A percentile compares a stretch with the other conserved stretches of the same genome.
Conservation (phyloP, 768 basidiomycete genomes). For the Ramaria rubella region DNA sequence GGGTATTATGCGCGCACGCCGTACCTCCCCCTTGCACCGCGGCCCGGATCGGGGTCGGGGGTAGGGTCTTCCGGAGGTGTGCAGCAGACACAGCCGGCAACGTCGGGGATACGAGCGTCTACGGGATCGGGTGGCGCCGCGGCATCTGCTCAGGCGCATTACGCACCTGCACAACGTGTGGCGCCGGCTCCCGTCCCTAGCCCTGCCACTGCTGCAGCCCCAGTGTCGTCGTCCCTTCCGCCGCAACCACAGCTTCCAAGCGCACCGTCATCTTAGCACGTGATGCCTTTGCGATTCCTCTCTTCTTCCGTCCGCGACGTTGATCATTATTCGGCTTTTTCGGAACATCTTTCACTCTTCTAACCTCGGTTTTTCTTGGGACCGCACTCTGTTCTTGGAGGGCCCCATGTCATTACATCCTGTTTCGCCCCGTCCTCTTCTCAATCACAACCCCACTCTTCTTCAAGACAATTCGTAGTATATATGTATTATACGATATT, state of each 20-base stretch:
- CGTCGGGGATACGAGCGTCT: too few species aligned
- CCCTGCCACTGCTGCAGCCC: background rate
- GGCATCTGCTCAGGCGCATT: background rate
- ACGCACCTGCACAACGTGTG: background rate
- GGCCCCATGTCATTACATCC: too few species aligned
- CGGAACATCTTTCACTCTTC: background rate
- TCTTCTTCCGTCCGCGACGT: background rate
- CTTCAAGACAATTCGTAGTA: too few species aligned
- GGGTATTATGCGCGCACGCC: background rate
- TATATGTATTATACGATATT: too few species aligned
- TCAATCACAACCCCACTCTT: too few species aligned
- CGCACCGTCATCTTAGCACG: background rate
- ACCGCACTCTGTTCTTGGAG: too few species aligned
- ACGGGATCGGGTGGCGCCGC: background rate
- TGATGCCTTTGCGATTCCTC: too few species aligned
- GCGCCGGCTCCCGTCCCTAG: background rate
- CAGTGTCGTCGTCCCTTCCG: background rate
- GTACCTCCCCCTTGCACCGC: background rate
- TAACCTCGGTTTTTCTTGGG: too few species aligned
- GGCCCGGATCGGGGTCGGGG: background rate
- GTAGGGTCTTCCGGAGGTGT: too few species aligned
- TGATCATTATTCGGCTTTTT: background rate
- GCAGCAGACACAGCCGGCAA: too few species aligned
- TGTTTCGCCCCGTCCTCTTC: too few species aligned
- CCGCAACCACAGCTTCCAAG: background rate